Conservation (phyloP, 345 rosid species). For the Sonneratia alba region DNA sequence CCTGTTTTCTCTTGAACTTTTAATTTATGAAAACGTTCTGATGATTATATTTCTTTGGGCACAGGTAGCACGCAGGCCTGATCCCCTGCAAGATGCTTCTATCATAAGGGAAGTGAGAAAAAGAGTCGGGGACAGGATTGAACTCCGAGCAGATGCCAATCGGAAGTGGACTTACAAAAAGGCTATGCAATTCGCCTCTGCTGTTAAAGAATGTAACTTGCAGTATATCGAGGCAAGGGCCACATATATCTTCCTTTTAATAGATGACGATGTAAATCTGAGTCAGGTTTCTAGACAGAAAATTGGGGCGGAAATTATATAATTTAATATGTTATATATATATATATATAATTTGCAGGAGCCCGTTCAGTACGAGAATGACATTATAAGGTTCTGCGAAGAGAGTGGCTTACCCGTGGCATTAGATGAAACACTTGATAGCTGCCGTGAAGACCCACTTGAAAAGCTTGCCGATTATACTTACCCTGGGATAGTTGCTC, state of each 20-base stretch:
- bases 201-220: constrained; percentile 61
- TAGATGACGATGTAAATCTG: neutral
- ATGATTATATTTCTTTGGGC: constrained; percentile 9
- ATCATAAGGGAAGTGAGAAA: constrained; percentile 72
- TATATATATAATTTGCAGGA: constrained; percentile 40
- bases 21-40: neutral
- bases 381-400: constrained; percentile 74
- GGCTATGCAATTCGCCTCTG: constrained; percentile 55
- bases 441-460: constrained; percentile 40
- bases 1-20: neutral
- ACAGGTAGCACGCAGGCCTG: constrained; percentile 76
- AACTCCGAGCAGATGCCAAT: constrained; percentile 92
- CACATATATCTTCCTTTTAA: neutral
- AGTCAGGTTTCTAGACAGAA: neutral
- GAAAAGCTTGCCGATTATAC: constrained; percentile 46
- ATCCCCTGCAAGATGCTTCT: constrained; percentile 68
- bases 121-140: constrained; percentile 48
- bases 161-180: constrained; percentile 77
- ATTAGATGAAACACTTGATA: constrained; percentile 78
- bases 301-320: neutral
- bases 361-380: constrained; percentile 66
- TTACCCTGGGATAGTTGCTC: constrained; percentile 77
- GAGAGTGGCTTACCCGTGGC: constrained; percentile 89
- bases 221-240: constrained; percentile 75
- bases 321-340: neutral